phyloP scores from a whole-genome alignment of 2,329 filamentous ascomycete species.

The Aspergillus piperis region DNA sequence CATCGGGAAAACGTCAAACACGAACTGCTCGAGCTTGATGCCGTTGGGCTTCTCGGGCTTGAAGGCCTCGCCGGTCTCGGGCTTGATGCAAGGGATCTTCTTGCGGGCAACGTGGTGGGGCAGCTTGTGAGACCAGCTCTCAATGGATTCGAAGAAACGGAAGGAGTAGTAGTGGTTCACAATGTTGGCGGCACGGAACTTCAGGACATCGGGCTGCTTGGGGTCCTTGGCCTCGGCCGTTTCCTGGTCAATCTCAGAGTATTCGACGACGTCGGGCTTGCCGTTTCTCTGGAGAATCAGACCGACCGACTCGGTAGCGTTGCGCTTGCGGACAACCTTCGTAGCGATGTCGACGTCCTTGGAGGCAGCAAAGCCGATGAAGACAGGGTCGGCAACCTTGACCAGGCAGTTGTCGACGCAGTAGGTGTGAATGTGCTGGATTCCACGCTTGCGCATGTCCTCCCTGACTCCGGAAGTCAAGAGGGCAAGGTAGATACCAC shows the following conservation, averaged over 20 bases:
- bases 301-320: conserved; percentile 92
- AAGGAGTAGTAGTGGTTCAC: conserved; percentile 99
- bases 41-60: conserved; percentile 96
- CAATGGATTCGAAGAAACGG: conserved; percentile 86
- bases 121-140: conserved; percentile 78
- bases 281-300: conserved; percentile 94
- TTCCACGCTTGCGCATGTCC: conserved; percentile 85
- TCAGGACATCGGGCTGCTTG: conserved; percentile 77
- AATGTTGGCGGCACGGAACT: conserved; percentile 97
- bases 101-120: conserved; percentile 96
- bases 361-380: conserved; percentile 88
- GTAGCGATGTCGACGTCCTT: conserved; percentile 94
- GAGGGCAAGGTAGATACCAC: conserved; percentile 92
- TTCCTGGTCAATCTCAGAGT: conserved; percentile 89
- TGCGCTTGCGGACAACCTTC: conserved; percentile 98
- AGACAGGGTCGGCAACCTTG: conserved; percentile 93
- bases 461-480: conserved; percentile 75
- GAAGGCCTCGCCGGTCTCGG: conserved; percentile 72
- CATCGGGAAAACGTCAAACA: conserved; percentile 97
- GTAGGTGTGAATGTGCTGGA: conserved; percentile 95
- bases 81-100: conserved; percentile 90
- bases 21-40: conserved; percentile 98
- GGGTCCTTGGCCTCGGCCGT: conserved; percentile 88
- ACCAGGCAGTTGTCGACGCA: conserved; percentile 99
- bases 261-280: conserved; percentile 95